These are phyloP conservation scores for Nemania diffusa DNA, from an alignment of 2,329 filamentous ascomycete genomes.

Conservation along the genomic window DNA sequence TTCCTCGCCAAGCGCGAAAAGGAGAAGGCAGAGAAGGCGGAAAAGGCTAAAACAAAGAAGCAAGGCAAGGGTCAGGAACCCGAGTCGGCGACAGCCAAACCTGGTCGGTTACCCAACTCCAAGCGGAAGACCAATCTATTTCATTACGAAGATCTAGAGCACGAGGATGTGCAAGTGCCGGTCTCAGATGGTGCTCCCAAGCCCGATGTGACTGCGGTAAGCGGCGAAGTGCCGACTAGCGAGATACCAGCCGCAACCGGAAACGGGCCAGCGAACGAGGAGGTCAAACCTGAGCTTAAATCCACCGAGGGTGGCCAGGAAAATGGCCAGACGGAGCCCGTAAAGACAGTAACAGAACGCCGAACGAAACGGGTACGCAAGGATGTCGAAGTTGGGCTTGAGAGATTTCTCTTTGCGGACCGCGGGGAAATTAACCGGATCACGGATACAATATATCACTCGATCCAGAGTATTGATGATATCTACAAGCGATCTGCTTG, in stretches of 20 bases:
- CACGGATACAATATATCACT: slow-evolving; percentile 82
- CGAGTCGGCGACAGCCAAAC: slow-evolving; percentile 64
- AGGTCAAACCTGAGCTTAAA: slow-evolving; percentile 38
- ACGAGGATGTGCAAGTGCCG: slow-evolving; percentile 61
- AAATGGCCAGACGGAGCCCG: slow-evolving; percentile 45
- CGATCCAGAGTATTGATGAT: slow-evolving; percentile 84
- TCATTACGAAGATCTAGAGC: slow-evolving; percentile 74
- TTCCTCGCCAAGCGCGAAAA: slow-evolving; percentile 86
- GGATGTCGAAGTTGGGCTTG: slow-evolving; percentile 80
- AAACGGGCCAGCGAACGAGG: slow-evolving; percentile 35
- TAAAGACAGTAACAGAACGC: slow-evolving; percentile 50
- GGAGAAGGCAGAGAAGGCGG: slow-evolving; percentile 77
- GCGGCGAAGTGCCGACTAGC: slow-evolving; percentile 29
- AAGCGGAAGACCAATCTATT: slow-evolving; percentile 77
- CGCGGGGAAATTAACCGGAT: slow-evolving; percentile 84
- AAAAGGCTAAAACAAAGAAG: slow-evolving; percentile 70
- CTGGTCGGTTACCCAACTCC: slow-evolving; percentile 73
- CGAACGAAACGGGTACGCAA: slow-evolving; percentile 68
- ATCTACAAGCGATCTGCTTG: slow-evolving; percentile 84
- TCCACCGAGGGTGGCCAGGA: slow-evolving; percentile 33
- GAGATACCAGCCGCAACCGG: slow-evolving; percentile 38
- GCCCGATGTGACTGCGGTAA: slow-evolving; percentile 14
- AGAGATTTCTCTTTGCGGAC: slow-evolving; percentile 76
- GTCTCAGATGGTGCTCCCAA: slow-evolving; percentile 45
- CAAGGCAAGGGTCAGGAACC: slow-evolving; percentile 68